Conservation (phyloP, 371 early-diverging fungal species). For the Lichtheimia ramosa region DNA sequence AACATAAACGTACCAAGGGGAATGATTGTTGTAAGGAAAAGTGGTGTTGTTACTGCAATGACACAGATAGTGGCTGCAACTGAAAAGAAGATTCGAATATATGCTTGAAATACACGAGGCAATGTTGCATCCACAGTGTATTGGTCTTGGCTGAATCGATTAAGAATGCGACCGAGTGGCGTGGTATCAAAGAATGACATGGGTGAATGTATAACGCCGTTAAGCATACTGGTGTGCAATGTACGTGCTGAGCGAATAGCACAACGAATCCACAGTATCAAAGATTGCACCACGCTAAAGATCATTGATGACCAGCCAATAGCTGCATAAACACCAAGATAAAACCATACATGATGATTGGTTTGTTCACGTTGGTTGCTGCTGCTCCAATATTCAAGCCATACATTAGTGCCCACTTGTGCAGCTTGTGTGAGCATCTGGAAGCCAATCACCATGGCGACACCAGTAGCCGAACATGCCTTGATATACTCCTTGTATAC, state of each 20-base stretch:
- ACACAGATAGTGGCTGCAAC: constrained; percentile 62
- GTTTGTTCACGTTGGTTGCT: constrained; percentile 41
- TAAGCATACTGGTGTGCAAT: constrained; percentile 62
- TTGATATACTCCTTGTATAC: constrained; percentile 81
- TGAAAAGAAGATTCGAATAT: constrained; percentile 41
- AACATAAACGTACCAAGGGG: constrained; percentile 41
- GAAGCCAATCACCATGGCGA: constrained; percentile 55
- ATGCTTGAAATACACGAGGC: constrained; percentile 66
- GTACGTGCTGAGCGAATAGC: constrained; percentile 74
- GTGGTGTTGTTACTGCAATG: constrained; percentile 64
- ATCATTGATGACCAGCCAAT: constrained; percentile 72
- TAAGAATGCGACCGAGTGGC: constrained; percentile 84
- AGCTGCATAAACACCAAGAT: constrained; percentile 78
- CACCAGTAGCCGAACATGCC: constrained; percentile 64
- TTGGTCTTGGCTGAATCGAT: constrained; percentile 89
- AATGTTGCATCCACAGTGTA: constrained; percentile 80
- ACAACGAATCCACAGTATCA: constrained; percentile 82
- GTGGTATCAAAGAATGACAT: constrained; percentile 90
- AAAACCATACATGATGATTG: constrained; percentile 47
- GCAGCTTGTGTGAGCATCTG: constrained; percentile 57
- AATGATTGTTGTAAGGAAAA: constrained; percentile 55
- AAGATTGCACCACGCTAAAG: constrained; percentile 68
- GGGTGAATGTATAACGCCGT: constrained; percentile 66
- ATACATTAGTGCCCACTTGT: constrained; percentile 62
- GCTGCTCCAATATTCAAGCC: constrained; percentile 74